Evolutionary conservation across 305 asterid species (phyloP), one percentile per base, ranked within the genome.

Genomic region (Ilex paraguariensis): DNA sequence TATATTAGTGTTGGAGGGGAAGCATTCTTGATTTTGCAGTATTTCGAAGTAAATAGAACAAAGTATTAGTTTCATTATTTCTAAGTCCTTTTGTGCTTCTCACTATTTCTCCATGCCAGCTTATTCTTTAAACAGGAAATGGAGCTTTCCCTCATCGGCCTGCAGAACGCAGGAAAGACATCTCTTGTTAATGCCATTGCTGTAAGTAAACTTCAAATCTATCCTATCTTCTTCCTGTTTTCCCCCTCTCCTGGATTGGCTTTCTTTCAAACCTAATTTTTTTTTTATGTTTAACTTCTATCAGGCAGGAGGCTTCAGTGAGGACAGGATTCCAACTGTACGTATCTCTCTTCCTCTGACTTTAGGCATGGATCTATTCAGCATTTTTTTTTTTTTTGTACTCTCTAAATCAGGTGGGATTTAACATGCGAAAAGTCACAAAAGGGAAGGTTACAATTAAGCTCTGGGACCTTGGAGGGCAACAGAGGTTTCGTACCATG

Each of bases 391-490:
- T 4, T 36, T 36, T 4, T 36, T 5, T 36, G 42, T 36, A 36
- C 42, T 36, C 6, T 31, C 21, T 28, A 57, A 36, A 69, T 69
- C 77, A 89, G 97, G 97, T 90, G 65, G 96, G 96, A 55, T 90
- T 90, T 69, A 90, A 90, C 65, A 87, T 90, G 96, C 95, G 96
- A 12, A 87, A 90, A 84, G 95, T 92, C 10, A 92, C 96, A 31
- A 92, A 92, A 77, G 97, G 97, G 74, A 90, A 90, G 56, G 97
- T 90, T 53, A 85, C 90, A 36, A 87, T 90, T 66, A 87, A 90
- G 70, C 87, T 87, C 33, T 87, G 96, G 97, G 97, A 90, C 64
- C 86, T 87, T 77, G 96, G 97, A 67, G 98, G 98, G 62, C 98
- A 92, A 70, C 73, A 88, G 5, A 89, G 96, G 73, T 92, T 89